Evolutionary conservation across 148 eudicot species (phyloP), one percentile per base, ranked within the genome.

Genomic region (Vaccinium macrocarpon): DNA sequence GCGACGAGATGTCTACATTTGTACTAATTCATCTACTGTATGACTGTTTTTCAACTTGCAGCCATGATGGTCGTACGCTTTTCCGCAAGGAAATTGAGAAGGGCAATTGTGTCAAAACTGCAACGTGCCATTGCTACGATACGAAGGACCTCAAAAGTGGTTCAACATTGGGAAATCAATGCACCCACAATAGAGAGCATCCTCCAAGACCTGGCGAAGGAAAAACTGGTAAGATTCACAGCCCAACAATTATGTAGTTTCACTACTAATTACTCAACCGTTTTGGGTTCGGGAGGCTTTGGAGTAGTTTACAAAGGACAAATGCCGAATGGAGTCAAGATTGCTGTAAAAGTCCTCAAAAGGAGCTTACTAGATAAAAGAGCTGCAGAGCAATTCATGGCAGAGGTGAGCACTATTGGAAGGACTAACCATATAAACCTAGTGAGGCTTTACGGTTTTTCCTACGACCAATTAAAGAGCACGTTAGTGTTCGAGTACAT

Each of bases 301-400:
- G 89, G 87, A 18, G 15, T 59, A 5, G 89, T 82, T 50, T 87
- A 87, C 81, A 82, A 84, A 72, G 89, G 89, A 62, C 55, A 32
- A 18, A 82, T 87, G 21, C 89, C 87, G 10, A 79, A 72, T 25
- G 85, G 87, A 50, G 85, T 84, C 10, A 68, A 49, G 19, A 61
- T 87, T 19, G 89, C 85, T 0, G 85, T 87, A 3, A 87, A 87
- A 25, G 75, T 82, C 8, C 82, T 87, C 25, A 84, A 84, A 6
- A 78, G 75, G 82, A 70, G 64, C 50, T 62, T 57, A 6, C 64
- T 18, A 13, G 79, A 38, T 15, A 82, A 74, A 61, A 71, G 57
- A 27, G 83, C 81, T 7, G 80, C 82, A 77, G 83, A 87, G 50
- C 87, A 87, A 38, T 87, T 87, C 86, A 81, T 81, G 75, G 74